Evolutionary conservation across 345 rosid genomes (phyloP).

Genomic region (Noccaea caerulescens): DNA sequence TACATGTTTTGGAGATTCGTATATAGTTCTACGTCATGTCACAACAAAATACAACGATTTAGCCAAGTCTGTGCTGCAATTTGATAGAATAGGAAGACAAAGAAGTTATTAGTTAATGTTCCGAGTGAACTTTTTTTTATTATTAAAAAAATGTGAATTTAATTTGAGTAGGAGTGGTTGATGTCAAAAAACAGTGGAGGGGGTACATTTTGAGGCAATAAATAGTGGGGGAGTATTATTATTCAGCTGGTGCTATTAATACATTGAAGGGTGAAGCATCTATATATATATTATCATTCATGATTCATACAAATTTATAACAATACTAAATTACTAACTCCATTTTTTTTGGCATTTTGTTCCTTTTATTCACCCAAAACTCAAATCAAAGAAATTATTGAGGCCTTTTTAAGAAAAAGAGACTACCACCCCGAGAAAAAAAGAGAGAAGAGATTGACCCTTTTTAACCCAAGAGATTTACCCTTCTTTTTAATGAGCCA

Average conservation of each 20-base stretch:
- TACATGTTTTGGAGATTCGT: neutral
- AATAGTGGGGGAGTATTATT: constrained; percentile 8
- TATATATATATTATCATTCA: neutral
- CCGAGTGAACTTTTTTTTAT: neutral
- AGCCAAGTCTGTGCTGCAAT: neutral
- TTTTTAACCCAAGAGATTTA: neutral
- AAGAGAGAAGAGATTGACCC: constrained; percentile 1
- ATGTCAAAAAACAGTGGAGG: neutral
- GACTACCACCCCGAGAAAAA: constrained; percentile 1
- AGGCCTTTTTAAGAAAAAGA: neutral
- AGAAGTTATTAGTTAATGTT: neutral
- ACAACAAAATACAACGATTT: neutral
- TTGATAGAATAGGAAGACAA: neutral
- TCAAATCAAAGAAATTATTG: neutral
- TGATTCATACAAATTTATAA: constrained; percentile 3
- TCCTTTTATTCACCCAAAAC: constrained; percentile 6
- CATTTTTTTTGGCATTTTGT: constrained; percentile 26
- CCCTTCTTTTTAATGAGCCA: neutral
- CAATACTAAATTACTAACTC: neutral
- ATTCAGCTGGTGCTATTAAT: constrained; percentile 22
- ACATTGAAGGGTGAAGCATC: neutral
- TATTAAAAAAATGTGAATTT: neutral
- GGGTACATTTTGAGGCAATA: constrained; percentile 31
- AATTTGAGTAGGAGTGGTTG: constrained; percentile 21
- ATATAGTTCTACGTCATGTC: neutral